Evolutionary conservation across 1,139 yeast species (phyloP), one percentile per base, ranked within the genome.

Genomic region (Meyerozyma sp.): DNA sequence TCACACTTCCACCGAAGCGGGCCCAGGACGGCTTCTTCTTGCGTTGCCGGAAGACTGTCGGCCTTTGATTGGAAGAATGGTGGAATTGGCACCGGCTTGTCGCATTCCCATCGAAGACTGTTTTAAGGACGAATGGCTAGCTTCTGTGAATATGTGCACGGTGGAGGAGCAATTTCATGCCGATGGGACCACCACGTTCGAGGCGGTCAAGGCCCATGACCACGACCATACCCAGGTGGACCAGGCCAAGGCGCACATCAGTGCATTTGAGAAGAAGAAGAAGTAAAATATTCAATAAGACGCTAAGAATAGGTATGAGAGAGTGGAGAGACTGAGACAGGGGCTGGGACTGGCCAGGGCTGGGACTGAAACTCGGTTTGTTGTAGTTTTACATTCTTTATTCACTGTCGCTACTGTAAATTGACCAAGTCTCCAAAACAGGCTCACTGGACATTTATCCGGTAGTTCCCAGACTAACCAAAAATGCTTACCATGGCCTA

Each of bases 191-290:
- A 41, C 56, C 39, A 49, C 46, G 14, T 66, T 59, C 54, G 69
- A 61, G 38, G 71, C 68, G 8, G 56, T 64, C 32, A 60, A 60
- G 44, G 75, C 79, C 37, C 65, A 68, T 4, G 83, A 79, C 56
- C 98, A 91, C 59, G 75, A 73, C 38, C 98, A 91, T 60, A 87
- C 96, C 1, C 81, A 81, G 54, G 97, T 91, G 42, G 95, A 89
- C 55, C 96, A 88, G 61, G 83, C 89, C 46, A 95, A 88, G 55
- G 98, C 97, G 0, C 98, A 91, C 62, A 91, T 91, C 65, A 96
- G 97, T 13, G 86, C 94, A 42, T 76, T 89, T 53, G 97, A 91
- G 59, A 86, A 83, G 70, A 81, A 77, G 54, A 85, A 84, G 62
- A 79, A 75, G 59, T 32, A 21, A 32, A 32, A 16, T 16, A 16